Conservation (phyloP, 2,329 filamentous ascomycete genomes). For the Albifimbria verrucaria region DNA sequence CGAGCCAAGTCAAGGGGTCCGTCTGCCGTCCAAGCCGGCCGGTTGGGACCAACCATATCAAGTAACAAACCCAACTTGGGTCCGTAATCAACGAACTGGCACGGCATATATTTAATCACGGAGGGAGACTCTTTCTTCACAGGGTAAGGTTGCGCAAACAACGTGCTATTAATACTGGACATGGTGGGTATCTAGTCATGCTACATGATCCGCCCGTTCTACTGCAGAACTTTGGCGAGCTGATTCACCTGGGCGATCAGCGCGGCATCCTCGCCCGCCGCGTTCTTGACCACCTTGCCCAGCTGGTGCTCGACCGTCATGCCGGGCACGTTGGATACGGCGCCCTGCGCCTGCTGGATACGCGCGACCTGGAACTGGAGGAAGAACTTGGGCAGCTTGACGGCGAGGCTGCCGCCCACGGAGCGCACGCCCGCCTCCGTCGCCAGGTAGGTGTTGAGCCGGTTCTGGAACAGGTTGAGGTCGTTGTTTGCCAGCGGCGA, state of each 20-base stretch:
- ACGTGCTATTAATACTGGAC: too few species aligned
- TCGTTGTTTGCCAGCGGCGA: constrained; percentile 45
- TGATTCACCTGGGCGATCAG: constrained; percentile 51
- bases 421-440: constrained; percentile 58
- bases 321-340: constrained; percentile 46
- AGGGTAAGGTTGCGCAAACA: too few species aligned
- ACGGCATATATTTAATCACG: too few species aligned
- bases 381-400: constrained; percentile 65
- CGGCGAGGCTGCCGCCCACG: constrained; percentile 47
- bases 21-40: too few species aligned
- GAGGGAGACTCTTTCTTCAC: too few species aligned
- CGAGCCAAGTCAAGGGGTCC: too few species aligned
- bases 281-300: constrained; percentile 56
- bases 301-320: constrained; percentile 54
- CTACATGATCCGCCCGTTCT: neutral
- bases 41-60: too few species aligned
- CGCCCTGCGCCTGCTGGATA: constrained; percentile 58
- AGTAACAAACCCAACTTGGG: too few species aligned
- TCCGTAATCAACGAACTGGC: too few species aligned
- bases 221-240: constrained; percentile 25
- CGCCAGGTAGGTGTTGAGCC: constrained; percentile 54
- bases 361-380: constrained; percentile 55
- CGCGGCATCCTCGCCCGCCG: constrained; percentile 42
- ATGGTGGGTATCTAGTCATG: too few species aligned
- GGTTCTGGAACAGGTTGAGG: constrained; percentile 48